phyloP scores from a whole-genome alignment of 768 basidiomycete genomes.

The Leccinum obscurum region DNA sequence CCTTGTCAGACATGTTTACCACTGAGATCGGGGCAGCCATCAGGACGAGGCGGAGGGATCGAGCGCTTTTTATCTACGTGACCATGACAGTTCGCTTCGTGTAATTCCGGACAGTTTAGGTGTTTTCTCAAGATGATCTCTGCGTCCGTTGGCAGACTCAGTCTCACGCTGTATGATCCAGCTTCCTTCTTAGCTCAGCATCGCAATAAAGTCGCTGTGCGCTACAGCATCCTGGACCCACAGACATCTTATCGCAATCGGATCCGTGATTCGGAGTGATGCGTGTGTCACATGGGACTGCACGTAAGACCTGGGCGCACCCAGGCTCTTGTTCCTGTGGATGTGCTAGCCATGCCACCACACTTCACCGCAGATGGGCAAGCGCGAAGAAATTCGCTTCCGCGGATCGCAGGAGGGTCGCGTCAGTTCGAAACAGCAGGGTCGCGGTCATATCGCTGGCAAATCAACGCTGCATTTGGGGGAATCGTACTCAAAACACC shows the following conservation, averaged over 20 bases:
- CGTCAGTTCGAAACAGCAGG: background rate
- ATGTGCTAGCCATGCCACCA: background rate
- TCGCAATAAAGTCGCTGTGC: background rate
- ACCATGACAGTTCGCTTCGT: constrained; percentile 7
- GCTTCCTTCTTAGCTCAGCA: constrained; percentile 4
- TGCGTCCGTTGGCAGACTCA: background rate
- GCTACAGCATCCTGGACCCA: constrained; percentile 27
- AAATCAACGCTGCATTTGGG: constrained; percentile 8
- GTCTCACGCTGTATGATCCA: constrained; percentile 9
- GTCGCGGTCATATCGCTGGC: constrained; percentile 15
- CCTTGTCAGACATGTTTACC: background rate
- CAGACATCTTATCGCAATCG: constrained; percentile 17
- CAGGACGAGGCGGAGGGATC: background rate
- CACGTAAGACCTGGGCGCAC: background rate
- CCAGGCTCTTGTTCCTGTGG: background rate
- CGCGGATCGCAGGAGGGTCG: constrained; percentile 9
- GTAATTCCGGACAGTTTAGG: background rate
- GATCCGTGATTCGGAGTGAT: constrained; percentile 13
- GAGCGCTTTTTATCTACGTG: constrained; percentile 16
- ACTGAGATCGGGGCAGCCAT: background rate
- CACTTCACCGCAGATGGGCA: background rate
- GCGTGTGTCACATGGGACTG: background rate
- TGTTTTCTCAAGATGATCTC: constrained; percentile 20
- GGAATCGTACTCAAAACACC: constrained; percentile 12
- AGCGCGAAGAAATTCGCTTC: constrained; percentile 9